A percentile compares a stretch with the other conserved stretches of the same genome.
phyloP scores from a whole-genome alignment of 2,329 filamentous ascomycete genomes.

The Cytospora mali region DNA sequence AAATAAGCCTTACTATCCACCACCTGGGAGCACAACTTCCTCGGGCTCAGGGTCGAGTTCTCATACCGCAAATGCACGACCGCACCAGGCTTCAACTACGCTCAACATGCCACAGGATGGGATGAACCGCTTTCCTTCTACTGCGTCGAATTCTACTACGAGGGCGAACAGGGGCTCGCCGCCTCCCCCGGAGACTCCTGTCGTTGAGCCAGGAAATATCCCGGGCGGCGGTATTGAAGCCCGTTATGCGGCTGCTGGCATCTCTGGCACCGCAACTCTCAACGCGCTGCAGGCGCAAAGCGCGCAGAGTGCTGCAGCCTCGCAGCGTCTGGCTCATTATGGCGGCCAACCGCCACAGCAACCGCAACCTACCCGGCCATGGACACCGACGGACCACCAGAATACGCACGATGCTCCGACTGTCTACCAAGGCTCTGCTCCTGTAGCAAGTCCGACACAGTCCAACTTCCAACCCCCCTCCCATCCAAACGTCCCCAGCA shows the following conservation, averaged over 20 bases:
- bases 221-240: conserved; percentile 84
- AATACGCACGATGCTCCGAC: conserved; percentile 88
- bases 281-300: conserved; percentile 72
- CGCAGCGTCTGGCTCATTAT: conserved; percentile 82
- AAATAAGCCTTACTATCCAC: conserved; percentile 63
- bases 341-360: conserved; percentile 52
- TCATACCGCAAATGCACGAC: conserved; percentile 32
- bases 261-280: conserved; percentile 81
- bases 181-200: conserved; percentile 89
- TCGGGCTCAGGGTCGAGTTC: conserved; percentile 32
- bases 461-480: conserved; percentile 40
- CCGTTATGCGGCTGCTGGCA: conserved; percentile 87
- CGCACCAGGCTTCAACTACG: conserved; percentile 33
- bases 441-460: conserved; percentile 66
- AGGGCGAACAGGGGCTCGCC: conserved; percentile 90
- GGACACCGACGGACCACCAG: conserved; percentile 90
- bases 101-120: conserved; percentile 49
- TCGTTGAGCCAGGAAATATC: conserved; percentile 70
- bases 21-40: conserved; percentile 47
- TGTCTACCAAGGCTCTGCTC: conserved; percentile 84
- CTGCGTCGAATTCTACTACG: conserved; percentile 90
- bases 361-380: conserved; percentile 65
- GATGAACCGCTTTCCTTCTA: conserved; percentile 71
- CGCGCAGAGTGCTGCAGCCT: conserved; percentile 77
- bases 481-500: conserved; percentile 23